Percentiles rank a stretch among this genome's conserved stretches.
Conservation (phyloP, 148 eudicot genomes). For the Heliamphora exappendiculata region DNA sequence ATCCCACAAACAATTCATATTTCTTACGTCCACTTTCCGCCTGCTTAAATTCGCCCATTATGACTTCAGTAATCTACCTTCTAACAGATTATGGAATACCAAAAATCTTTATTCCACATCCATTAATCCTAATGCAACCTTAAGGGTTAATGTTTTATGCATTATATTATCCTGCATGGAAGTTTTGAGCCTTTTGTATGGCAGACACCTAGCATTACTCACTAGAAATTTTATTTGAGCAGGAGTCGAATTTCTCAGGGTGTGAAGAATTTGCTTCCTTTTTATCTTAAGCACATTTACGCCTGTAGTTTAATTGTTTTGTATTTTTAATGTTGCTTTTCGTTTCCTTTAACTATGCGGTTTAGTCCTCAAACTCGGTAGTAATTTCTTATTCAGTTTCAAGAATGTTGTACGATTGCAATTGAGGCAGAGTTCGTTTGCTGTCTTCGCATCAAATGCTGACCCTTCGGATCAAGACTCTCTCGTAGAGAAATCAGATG, state of each 20-base stretch:
- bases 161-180: background rate
- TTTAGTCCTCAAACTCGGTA: background rate
- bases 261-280: background rate
- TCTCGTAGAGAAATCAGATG: constrained; percentile 15
- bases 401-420: constrained; percentile 16
- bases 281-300: background rate
- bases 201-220: background rate
- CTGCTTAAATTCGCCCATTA: background rate
- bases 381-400: constrained; percentile 14
- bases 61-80: background rate
- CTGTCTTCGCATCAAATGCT: constrained; percentile 28
- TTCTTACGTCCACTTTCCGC: too few species aligned
- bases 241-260: background rate
- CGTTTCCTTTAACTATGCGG: background rate
- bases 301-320: background rate
- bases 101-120: background rate
- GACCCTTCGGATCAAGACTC: constrained; percentile 17
- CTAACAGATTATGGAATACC: background rate
- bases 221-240: background rate
- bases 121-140: background rate
- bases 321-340: background rate
- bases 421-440: constrained; percentile 16
- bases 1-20: background rate
- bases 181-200: background rate
- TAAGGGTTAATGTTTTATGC: background rate